Percentiles rank a stretch among this genome's conserved stretches.
phyloP scores from a whole-genome alignment of 2,329 filamentous ascomycete genomes.

The Aspergillus sp. region DNA sequence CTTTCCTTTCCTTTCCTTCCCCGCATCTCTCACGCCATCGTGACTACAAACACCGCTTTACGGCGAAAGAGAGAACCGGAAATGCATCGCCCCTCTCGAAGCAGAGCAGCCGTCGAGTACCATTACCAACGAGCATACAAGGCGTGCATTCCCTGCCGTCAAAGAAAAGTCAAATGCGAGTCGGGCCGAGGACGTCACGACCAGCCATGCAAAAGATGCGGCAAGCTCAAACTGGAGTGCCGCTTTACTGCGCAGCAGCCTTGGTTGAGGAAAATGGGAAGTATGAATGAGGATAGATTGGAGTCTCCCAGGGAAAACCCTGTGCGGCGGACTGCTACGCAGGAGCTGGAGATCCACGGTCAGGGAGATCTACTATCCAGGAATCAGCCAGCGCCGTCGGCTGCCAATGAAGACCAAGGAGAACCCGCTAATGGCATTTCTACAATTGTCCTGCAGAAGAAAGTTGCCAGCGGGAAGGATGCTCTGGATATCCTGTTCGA shows the following conservation, averaged over 20 bases:
- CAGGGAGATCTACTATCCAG: no score
- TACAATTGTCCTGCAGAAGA: slow-evolving; percentile 37
- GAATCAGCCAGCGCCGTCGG: no score
- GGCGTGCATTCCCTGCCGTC: slow-evolving; percentile 38
- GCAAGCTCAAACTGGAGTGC: slow-evolving; percentile 35
- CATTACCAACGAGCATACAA: slow-evolving; percentile 41
- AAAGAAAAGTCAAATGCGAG: slow-evolving; percentile 39
- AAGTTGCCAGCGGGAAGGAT: slow-evolving; percentile 44
- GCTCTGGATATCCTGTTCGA: slow-evolving; percentile 43
- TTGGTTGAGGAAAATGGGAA: slow-evolving; percentile 11
- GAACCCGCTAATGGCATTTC: slow-evolving; percentile 13
- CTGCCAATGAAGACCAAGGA: no score
- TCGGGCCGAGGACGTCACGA: slow-evolving; percentile 17
- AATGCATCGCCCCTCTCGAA: slow-evolving; percentile 6
- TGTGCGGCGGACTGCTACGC: no score
- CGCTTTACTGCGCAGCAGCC: slow-evolving; percentile 23
- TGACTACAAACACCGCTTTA: no score
- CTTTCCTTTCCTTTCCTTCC: no score
- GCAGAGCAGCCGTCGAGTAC: slow-evolving; percentile 10
- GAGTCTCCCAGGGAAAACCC: no score
- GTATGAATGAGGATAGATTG: not conserved
- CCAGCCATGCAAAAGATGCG: slow-evolving; percentile 33
- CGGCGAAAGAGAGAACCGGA: no score
- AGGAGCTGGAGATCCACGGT: no score
- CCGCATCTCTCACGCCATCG: no score